Evolutionary conservation across 2,329 filamentous ascomycete species (phyloP).

Genomic region (Elsinoe fawcettii): DNA sequence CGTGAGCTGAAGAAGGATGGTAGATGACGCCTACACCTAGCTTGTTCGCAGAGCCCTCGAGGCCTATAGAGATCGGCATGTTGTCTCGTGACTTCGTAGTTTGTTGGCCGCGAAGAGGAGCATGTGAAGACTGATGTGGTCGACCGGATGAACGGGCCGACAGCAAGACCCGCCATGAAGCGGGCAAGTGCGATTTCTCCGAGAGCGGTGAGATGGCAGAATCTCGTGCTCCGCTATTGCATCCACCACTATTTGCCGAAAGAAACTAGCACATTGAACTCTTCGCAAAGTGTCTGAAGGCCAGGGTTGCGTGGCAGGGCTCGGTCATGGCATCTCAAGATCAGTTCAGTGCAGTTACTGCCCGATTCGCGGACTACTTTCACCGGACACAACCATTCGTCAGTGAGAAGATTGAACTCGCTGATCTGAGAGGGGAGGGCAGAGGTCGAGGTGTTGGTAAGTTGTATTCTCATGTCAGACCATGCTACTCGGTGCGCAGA

Average conservation of each 20-base stretch:
- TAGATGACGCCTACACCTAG: conserved; percentile 87
- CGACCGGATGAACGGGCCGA: neutral
- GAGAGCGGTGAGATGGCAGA: conserved; percentile 11
- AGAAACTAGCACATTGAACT: neutral
- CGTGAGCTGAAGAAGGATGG: conserved; percentile 50
- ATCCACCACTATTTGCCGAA: neutral
- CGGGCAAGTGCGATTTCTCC: neutral
- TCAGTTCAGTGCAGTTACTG: neutral
- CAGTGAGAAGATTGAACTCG: conserved; percentile 50
- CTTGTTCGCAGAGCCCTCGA: conserved; percentile 97
- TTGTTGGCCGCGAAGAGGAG: neutral
- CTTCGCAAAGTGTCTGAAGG: neutral
- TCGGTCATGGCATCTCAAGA: neutral
- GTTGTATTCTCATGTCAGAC: conserved; percentile 24
- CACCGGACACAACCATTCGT: conserved; percentile 45
- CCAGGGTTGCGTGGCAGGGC: neutral
- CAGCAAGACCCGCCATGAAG: neutral
- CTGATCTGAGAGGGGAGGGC: conserved; percentile 48
- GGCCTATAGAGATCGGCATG: conserved; percentile 56
- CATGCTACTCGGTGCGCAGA: neutral
- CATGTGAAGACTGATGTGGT: neutral
- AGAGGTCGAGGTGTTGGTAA: conserved; percentile 58
- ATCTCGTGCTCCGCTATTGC: neutral
- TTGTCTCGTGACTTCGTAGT: conserved; percentile 2
- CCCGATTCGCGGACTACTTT: conserved; percentile 52